Conservation (phyloP, 306 rosid genomes). For the Medicago lupulina region DNA sequence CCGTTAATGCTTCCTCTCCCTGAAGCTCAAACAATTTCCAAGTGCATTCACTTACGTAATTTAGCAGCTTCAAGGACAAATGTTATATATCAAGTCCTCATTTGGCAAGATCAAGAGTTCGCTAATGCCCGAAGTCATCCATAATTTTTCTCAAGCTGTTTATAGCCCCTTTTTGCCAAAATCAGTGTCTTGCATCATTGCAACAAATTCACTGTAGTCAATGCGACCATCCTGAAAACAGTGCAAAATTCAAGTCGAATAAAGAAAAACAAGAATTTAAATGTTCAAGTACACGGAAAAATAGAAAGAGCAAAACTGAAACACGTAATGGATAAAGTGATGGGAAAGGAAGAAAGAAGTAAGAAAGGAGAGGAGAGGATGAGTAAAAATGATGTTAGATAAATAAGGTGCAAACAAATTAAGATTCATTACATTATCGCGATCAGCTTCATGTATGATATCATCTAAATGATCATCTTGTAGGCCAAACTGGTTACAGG, state of each 20-base stretch:
- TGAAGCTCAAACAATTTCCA: constrained; percentile 50
- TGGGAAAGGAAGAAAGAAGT: not conserved
- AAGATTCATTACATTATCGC: constrained; percentile 70
- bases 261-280: not conserved
- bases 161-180: constrained; percentile 56
- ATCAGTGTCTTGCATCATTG: constrained; percentile 93
- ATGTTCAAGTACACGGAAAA: not conserved
- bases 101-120: constrained; percentile 42
- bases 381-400: not conserved
- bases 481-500: constrained; percentile 80
- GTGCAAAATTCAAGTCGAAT: constrained; percentile 34
- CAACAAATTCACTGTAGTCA: constrained; percentile 91
- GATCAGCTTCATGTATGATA: constrained; percentile 78
- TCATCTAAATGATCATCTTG: constrained; percentile 75
- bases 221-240: constrained; percentile 93
- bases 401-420: constrained; percentile 2
- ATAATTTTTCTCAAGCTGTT: constrained; percentile 46
- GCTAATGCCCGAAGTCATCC: constrained; percentile 48
- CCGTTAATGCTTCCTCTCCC: constrained; percentile 48
- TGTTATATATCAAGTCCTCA: constrained; percentile 36
- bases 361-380: not conserved
- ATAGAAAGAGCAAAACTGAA: not conserved
- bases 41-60: constrained; percentile 46
- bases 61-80: constrained; percentile 46
- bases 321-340: not conserved